phyloP scores from a whole-genome alignment of 208 protist genomes.

The Leishmania gerbilli region DNA sequence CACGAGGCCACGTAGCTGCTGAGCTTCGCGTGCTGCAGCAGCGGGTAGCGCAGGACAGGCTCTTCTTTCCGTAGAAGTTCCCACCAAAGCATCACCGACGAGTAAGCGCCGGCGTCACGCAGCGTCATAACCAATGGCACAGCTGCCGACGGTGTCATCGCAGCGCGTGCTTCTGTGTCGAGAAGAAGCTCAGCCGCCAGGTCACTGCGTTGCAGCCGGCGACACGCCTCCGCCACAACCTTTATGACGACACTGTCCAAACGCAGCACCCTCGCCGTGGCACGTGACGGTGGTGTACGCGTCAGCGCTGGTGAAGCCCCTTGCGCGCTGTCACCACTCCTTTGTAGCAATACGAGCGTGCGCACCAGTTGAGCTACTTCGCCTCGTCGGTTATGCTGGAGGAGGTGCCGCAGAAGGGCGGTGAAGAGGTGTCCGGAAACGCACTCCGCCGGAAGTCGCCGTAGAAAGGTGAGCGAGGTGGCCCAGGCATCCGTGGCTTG shows the following conservation, averaged over 20 bases:
- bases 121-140: constrained; percentile 34
- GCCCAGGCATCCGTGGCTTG: constrained; percentile 5
- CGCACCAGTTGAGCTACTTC: constrained; percentile 11
- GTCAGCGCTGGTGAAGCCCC: neutral
- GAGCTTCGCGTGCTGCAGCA: constrained; percentile 51
- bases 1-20: constrained; percentile 69
- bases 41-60: constrained; percentile 10
- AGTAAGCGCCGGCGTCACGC: constrained; percentile 13
- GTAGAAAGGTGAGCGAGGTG: constrained; percentile 10
- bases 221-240: constrained; percentile 17
- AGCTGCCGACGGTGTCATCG: constrained; percentile 28
- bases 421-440: constrained; percentile 26
- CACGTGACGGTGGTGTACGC: constrained; percentile 6
- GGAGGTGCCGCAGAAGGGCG: constrained; percentile 15
- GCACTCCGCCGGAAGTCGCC: constrained; percentile 1
- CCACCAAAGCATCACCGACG: constrained; percentile 27
- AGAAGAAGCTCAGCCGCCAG: constrained; percentile 11
- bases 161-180: neutral
- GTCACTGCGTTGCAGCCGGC: constrained; percentile 6
- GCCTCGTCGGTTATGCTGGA: constrained; percentile 5
- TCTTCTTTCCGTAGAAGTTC: constrained; percentile 5
- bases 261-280: constrained; percentile 12
- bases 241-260: constrained; percentile 23
- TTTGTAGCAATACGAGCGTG: neutral
- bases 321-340: neutral